phyloP scores from a whole-genome alignment of 2,329 filamentous ascomycete species.

The Exophiala lecanii-corni region DNA sequence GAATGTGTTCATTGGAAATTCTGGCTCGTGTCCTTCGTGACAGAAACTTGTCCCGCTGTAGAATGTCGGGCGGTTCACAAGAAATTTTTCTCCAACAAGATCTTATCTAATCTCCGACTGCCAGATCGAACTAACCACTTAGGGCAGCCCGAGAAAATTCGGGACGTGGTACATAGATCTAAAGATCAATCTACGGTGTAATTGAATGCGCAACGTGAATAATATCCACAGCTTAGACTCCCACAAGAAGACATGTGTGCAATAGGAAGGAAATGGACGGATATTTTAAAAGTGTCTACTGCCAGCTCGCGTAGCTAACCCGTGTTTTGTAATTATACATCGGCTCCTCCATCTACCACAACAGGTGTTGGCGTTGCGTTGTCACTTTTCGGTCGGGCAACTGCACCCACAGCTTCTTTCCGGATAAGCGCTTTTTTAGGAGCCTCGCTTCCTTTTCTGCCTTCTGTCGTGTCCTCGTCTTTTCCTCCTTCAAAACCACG shows the following conservation, averaged over 20 bases:
- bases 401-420: constrained; percentile 74
- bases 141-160: too few species aligned
- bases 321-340: too few species aligned
- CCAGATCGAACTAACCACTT: background rate
- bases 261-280: too few species aligned
- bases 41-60: background rate
- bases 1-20: background rate
- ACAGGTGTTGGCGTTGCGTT: constrained; percentile 82
- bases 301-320: too few species aligned
- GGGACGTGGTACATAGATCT: too few species aligned
- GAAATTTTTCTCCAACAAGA: constrained; percentile 3
- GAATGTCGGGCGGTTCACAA: background rate
- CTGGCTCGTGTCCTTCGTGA: background rate
- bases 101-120: background rate
- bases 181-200: too few species aligned
- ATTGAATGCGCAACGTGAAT: too few species aligned
- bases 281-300: too few species aligned
- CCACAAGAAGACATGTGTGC: too few species aligned
- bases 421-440: constrained; percentile 62
- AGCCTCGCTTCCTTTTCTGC: constrained; percentile 73
- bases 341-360: constrained; percentile 62
- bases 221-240: too few species aligned
- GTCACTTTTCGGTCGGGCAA: constrained; percentile 80
- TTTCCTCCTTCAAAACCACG: constrained; percentile 86
- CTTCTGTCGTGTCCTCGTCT: constrained; percentile 75